phyloP scores from a whole-genome alignment of 805 yeast species.

The Wickerhamiella shivajii region DNA sequence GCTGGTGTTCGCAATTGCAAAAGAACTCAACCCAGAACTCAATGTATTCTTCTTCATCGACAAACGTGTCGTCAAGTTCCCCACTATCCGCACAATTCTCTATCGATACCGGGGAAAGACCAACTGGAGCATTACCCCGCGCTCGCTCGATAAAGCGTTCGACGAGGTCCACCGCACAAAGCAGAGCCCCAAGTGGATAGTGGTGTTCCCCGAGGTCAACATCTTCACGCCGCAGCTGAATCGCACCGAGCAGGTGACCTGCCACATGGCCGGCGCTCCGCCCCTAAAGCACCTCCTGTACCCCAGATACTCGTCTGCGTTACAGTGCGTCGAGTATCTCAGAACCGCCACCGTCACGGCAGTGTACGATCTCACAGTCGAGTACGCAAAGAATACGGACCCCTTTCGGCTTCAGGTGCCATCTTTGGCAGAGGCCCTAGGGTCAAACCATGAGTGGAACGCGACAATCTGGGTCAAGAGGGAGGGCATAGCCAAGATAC shows the following conservation, averaged over 20 bases:
- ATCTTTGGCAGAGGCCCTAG: constrained; percentile 7
- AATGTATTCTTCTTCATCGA: constrained; percentile 27
- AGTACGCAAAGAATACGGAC: constrained; percentile 24
- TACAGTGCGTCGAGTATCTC: constrained; percentile 18
- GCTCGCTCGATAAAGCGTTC: constrained; percentile 10
- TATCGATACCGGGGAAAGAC: constrained; percentile 12
- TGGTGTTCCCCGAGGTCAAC: constrained; percentile 76
- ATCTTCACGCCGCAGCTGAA: constrained; percentile 18
- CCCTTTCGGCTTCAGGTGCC: constrained; percentile 8
- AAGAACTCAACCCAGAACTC: constrained; percentile 21
- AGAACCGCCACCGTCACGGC: constrained; percentile 17
- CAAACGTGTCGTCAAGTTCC: constrained; percentile 19
- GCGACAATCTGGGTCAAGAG: constrained; percentile 13
- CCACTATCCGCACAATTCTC: constrained; percentile 12
- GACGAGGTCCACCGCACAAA: constrained; percentile 11
- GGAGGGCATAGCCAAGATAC: constrained; percentile 10
- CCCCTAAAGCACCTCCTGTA: constrained; percentile 46
- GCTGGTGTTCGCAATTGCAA: constrained; percentile 29
- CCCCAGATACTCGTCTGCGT: constrained; percentile 44
- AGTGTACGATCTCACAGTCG: constrained; percentile 43
- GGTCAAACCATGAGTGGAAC: constrained; percentile 12
- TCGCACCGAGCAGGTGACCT: constrained; percentile 37
- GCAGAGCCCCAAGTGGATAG: constrained; percentile 33
- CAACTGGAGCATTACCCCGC: constrained; percentile 21
- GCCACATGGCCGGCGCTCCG: constrained; percentile 47